Evolutionary conservation across 495 filamentous ascomycete genomes (phyloP), one percentile per base, ranked within the genome.

Genomic region (Tuber umbilicatum): DNA sequence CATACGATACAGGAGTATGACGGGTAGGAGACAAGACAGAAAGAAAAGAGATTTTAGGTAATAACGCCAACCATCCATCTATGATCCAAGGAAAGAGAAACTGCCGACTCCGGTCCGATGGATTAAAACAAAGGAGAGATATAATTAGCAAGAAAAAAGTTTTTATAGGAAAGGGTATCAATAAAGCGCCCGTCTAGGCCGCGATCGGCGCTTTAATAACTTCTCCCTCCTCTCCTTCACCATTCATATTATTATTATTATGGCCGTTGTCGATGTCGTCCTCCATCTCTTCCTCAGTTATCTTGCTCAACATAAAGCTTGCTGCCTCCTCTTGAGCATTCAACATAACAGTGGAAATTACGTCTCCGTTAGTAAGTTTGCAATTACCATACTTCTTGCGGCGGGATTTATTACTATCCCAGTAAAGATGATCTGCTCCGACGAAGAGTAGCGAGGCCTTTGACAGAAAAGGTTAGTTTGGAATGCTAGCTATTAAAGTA

Each of bases 91-190:
- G 47, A 55, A 55, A 55, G 27, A 64, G 12, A 31, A 64, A 31
- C 27, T 64, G 14, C 55, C n/a, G 27, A 64, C 55, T 64, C 55
- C 55, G 17, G 50, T 39, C 73, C 43, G 27, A 74, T 74, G 16
- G 14, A 74, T 37, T 39, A 27, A 38, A 74, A 47, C 16, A 70
- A 27, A 40, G 23, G 14, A 69, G 41, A 42, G 31, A 31, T 39
- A 50, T 19, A 55, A 55, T n/a, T n/a, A 55, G 9, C 47, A 27
- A 14, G 23, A 21, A 47, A 19, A 27, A 14, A 27, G 47, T 55
- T 55, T 12, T 0, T 50, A 55, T 9, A 10, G 12, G 55, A 64
- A 64, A 27, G n/a, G 12, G 31, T 5, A 64, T 64, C 12, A 16
- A 16, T 10, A 31, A 1, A 31, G 55, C 12, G 27, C 31, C 55